Evolutionary conservation across 768 basidiomycete genomes (phyloP), one percentile per base, ranked within the genome.

Genomic region (Auricularia sp.): DNA sequence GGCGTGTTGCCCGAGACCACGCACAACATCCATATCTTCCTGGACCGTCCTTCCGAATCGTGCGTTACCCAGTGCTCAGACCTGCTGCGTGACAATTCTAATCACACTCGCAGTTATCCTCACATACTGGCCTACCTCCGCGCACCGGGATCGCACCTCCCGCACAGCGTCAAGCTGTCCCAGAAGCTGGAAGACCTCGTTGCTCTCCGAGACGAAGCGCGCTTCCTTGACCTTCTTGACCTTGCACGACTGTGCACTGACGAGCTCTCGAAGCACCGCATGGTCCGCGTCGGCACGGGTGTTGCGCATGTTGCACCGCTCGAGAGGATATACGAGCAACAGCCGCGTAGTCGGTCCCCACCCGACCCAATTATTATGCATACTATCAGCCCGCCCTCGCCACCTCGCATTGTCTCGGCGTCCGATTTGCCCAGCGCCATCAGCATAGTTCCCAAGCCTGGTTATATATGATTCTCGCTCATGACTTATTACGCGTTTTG

Each of bases 11-110:
- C 44, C 47, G 51, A 64, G 36, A 51, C 63, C 37, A n/a, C 63
- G 63, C n/a, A 54, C 63, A 54, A 3, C 21, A 21, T 92, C 42
- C 88, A 91, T 67, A 69, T 93, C 14, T 94, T 94, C 75, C 77
- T 94, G 29, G 91, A 94, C 71, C 80, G 91, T 33, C 82, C 91
- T 0, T 91, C 90, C 69, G 78, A 85, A 36, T 87, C 91, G 89
- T 92, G 75, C 79, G 90, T 82, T 10, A 39, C 29, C 29, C 54
- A 13, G n/a, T 10, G 10, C 29, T 56, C 3, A 8, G 24, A 59
- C 33, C 24, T 59, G 33, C 56, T 35, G 33, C 11, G 62, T 65
- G 65, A 67, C 62, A 33, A 63, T 36, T 3, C 65, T 54, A 18
- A 42, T 42, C 39, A 42, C 39, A 42, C 4, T 51, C 37, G 35